Evolutionary conservation across 768 basidiomycete species (phyloP).

Genomic region (Tylopilus sp.): DNA sequence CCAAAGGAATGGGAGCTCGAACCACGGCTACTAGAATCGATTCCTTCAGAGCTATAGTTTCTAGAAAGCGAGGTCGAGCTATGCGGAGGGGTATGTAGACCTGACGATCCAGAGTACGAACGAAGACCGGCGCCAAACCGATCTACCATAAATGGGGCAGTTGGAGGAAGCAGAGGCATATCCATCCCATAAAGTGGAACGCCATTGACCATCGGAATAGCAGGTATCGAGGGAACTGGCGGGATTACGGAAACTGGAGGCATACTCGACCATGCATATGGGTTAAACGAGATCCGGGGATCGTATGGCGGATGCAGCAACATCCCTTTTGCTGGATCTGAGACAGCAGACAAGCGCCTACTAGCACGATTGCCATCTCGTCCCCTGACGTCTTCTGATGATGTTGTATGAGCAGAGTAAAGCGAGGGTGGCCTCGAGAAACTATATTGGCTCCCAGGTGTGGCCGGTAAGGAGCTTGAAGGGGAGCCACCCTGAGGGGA

Average conservation of each 20-base stretch:
- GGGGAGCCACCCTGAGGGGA: conserved; percentile 44
- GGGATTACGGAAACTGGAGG: conserved; percentile 27
- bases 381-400: conserved; percentile 53
- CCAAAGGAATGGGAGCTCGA: conserved; percentile 19
- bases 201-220: conserved; percentile 30
- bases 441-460: conserved; percentile 34
- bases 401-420: conserved; percentile 50
- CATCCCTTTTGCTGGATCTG: conserved; percentile 32
- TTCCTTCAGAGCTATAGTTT: conserved; percentile 26
- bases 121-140: conserved; percentile 45
- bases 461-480: conserved; percentile 43
- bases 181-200: conserved; percentile 51
- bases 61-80: conserved; percentile 18
- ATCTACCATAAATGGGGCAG: conserved; percentile 74
- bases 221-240: conserved; percentile 36
- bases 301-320: conserved; percentile 26
- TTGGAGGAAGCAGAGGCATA: conserved; percentile 68
- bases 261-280: conserved; percentile 26
- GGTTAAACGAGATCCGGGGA: conserved; percentile 23
- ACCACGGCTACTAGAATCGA: conserved; percentile 14
- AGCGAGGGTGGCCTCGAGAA: conserved; percentile 54
- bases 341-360: conserved; percentile 41
- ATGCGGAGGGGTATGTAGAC: conserved; percentile 28
- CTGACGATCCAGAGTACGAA: conserved; percentile 28
- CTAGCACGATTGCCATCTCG: conserved; percentile 35